Evolutionary conservation across 345 rosid genomes (phyloP).

Genomic region (Eucalyptus regnans): DNA sequence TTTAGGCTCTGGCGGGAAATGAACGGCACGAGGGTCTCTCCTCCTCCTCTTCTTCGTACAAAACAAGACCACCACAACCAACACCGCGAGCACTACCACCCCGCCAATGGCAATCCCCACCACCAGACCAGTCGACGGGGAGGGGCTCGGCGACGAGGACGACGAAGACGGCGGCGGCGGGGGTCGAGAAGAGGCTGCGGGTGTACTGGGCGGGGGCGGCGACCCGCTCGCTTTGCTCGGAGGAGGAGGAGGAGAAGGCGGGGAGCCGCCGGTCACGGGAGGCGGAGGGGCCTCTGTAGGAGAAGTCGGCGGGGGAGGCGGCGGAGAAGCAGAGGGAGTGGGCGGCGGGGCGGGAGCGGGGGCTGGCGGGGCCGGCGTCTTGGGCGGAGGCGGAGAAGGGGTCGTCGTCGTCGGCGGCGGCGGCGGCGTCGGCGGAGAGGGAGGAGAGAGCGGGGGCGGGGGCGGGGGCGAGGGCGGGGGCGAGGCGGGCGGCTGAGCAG

Average conservation of each 20-base stretch:
- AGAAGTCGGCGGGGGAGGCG: slow-evolving; percentile 17
- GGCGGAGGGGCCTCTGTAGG: slow-evolving; percentile 10
- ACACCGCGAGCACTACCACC: slow-evolving; percentile 21
- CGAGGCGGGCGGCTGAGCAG: background rate
- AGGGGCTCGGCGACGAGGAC: background rate
- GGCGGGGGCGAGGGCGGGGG: slow-evolving; percentile 1
- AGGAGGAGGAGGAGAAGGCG: background rate
- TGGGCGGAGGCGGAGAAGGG: slow-evolving; percentile 24
- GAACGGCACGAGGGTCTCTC: slow-evolving; percentile 14
- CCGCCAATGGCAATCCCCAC: slow-evolving; percentile 59
- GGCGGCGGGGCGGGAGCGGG: slow-evolving; percentile 10
- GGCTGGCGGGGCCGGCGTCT: slow-evolving; percentile 12
- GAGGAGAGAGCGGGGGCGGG: background rate
- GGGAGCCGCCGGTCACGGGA: slow-evolving; percentile 4
- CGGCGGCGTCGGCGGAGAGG: slow-evolving; percentile 29
- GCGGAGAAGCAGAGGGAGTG: background rate
- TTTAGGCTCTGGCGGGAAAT: slow-evolving; percentile 32
- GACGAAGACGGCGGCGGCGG: slow-evolving; percentile 10
- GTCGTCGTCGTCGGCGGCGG: slow-evolving; percentile 25
- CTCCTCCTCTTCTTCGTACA: slow-evolving; percentile 47
- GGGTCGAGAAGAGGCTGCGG: slow-evolving; percentile 9
- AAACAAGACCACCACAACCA: slow-evolving; percentile 29
- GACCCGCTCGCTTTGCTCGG: slow-evolving; percentile 1
- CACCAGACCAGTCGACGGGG: slow-evolving; percentile 31
- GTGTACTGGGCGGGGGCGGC: slow-evolving; percentile 3